A percentile compares a stretch with the other conserved stretches of the same genome.
Evolutionary conservation across 1,284 basidiomycete genomes (phyloP).

Genomic region (Meira miltonrushii): DNA sequence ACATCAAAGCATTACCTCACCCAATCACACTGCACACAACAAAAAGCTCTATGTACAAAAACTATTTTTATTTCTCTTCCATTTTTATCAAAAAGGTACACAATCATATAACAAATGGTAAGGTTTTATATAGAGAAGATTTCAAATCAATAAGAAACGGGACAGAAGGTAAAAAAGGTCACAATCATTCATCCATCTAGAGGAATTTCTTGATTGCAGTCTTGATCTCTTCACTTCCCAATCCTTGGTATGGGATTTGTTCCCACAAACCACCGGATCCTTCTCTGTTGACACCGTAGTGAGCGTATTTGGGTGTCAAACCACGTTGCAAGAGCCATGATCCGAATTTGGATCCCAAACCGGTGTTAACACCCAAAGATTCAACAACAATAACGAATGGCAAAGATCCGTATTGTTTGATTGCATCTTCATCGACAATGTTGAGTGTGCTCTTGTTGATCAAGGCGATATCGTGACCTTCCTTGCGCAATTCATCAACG

Average conservation of each 20-base stretch:
- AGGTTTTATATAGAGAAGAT: too few relatives aligned
- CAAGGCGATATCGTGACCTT: slow-evolving; percentile 71
- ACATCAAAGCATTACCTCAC: too few relatives aligned
- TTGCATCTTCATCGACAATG: slow-evolving; percentile 70
- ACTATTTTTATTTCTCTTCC: too few relatives aligned
- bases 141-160: too few relatives aligned
- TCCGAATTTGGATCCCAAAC: slow-evolving; percentile 69
- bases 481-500: slow-evolving; percentile 64
- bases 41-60: too few relatives aligned
- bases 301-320: slow-evolving; percentile 71
- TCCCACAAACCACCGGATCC: slow-evolving; percentile 76
- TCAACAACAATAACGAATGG: slow-evolving; percentile 76
- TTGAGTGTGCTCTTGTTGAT: slow-evolving; percentile 78
- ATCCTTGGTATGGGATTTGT: slow-evolving; percentile 51
- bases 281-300: slow-evolving; percentile 70
- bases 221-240: slow-evolving; percentile 26
- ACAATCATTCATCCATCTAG: neutral
- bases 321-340: slow-evolving; percentile 75
- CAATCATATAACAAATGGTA: neutral
- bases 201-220: slow-evolving; percentile 18
- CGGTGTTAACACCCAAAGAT: slow-evolving; percentile 79
- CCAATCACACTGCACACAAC: too few relatives aligned
- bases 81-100: too few relatives aligned
- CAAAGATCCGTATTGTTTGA: slow-evolving; percentile 66
- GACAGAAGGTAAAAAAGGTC: too few relatives aligned